Evolutionary conservation across 495 filamentous ascomycete species (phyloP), one percentile per base, ranked within the genome.

Genomic region (Massariosphaeria phaeospora): DNA sequence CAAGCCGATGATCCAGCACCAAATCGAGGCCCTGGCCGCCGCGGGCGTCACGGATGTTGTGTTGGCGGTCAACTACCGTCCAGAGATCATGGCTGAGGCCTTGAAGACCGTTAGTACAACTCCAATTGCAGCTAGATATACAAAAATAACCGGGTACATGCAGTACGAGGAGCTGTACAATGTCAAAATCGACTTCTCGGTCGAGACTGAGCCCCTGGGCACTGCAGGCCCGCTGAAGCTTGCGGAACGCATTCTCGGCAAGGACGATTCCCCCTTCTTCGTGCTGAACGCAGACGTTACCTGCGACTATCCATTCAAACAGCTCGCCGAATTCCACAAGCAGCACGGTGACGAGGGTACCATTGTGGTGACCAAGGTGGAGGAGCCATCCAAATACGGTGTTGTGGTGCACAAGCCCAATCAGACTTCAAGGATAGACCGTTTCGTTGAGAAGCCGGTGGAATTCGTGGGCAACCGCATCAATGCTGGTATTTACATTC

Each of bases 391-490:
- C 59, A 99, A 99, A 74, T 99, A 97, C 71, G 93, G 93, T 80
- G 93, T 99, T 52, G 81, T 99, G 17, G 93, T 99, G 18, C 93
- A 99, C 83, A 95, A 95, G 77, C 91, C 91, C 48, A 84, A 81
- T 74, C 89, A 96, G 71, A 73, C 89, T 29, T 86, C 89, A 13
- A 84, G 88, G 64, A 97, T 99, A 72, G 93, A 99, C 75, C 88
- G 93, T 54, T 99, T 99, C 75, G 93, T 99, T 52, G 93, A 99
- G 79, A 99, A 99, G 77, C 93, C 93, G 31, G 91, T 97, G 63
- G 88, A 99, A 71, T 99, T 96, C 73, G 93, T 99, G 44, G 93
- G 93, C 64, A 99, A 99, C 76, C 87, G 93, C 51, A 99, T 99
- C 80, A 99, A 99, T 65, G 93, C 93, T 63, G 93, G 93, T 74